Evolutionary conservation across 148 eudicot species (phyloP).

Genomic region (Persicaria tinctoria): DNA sequence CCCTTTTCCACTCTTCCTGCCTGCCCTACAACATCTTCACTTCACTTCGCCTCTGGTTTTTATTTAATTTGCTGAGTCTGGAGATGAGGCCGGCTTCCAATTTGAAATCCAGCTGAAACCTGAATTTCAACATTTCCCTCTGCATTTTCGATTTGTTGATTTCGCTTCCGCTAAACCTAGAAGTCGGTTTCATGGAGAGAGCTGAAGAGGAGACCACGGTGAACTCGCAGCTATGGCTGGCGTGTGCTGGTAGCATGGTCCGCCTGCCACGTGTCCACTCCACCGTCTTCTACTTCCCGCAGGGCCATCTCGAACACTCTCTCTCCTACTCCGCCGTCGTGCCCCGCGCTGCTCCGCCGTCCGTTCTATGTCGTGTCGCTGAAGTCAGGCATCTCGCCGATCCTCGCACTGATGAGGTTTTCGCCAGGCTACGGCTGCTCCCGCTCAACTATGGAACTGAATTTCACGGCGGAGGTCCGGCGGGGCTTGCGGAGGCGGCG

Average conservation of each 20-base stretch:
- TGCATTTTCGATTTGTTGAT: neutral
- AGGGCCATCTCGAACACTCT: conserved; percentile 47
- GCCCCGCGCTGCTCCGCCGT: conserved; percentile 11
- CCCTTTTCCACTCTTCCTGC: too few species aligned
- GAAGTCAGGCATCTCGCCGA: conserved; percentile 23
- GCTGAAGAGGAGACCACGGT: neutral
- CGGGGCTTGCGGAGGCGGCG: conserved; percentile 2
- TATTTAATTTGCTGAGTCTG: neutral
- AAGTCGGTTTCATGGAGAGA: neutral
- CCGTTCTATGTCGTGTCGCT: conserved; percentile 32
- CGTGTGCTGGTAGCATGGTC: conserved; percentile 36
- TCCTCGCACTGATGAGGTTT: conserved; percentile 34
- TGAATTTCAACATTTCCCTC: neutral
- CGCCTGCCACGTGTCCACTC: conserved; percentile 29
- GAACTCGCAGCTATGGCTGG: conserved; percentile 26
- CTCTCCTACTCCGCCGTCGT: conserved; percentile 7
- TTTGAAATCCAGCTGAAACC: neutral
- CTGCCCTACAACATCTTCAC: too few species aligned
- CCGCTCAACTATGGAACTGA: conserved; percentile 25
- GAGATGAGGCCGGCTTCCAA: neutral
- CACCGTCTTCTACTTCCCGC: conserved; percentile 51
- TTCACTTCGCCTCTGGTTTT: too few species aligned
- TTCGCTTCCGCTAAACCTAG: too few species aligned
- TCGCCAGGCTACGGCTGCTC: conserved; percentile 25
- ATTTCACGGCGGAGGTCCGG: conserved; percentile 16